These are phyloP conservation scores for Blumeria hordei DNA, from an alignment of 2,329 filamentous ascomycete species.

Conservation along the genomic window DNA sequence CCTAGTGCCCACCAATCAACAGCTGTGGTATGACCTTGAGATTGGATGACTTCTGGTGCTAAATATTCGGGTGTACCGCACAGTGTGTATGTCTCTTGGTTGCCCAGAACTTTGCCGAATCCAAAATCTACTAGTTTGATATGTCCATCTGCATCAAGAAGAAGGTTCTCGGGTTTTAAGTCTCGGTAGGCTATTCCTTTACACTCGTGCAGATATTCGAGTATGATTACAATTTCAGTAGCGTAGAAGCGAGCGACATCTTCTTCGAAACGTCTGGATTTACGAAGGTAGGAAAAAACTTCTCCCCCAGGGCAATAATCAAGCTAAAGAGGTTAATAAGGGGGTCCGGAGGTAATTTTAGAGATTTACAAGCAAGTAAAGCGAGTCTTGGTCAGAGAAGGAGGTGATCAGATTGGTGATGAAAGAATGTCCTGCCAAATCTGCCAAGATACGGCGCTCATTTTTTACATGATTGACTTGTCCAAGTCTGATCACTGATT, in stretches of 20 bases:
- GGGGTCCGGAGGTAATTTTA: neutral
- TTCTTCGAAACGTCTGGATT: slow-evolving; percentile 58
- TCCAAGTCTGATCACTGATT: slow-evolving; percentile 50
- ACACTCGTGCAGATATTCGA: slow-evolving; percentile 59
- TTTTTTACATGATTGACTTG: slow-evolving; percentile 72
- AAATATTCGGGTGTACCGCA: slow-evolving; percentile 71
- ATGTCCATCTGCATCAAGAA: slow-evolving; percentile 55
- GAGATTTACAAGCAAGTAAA: slow-evolving; percentile 44
- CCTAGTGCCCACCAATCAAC: slow-evolving; percentile 80
- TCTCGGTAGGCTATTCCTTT: slow-evolving; percentile 63
- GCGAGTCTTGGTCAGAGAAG: slow-evolving; percentile 54
- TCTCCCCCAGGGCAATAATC: slow-evolving; percentile 69
- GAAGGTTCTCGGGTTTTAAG: slow-evolving; percentile 61
- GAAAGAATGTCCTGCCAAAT: slow-evolving; percentile 60
- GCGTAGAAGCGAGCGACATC: slow-evolving; percentile 58
- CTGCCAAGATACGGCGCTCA: slow-evolving; percentile 54
- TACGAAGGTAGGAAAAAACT: slow-evolving; percentile 60
- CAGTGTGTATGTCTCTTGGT: slow-evolving; percentile 56
- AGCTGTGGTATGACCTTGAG: slow-evolving; percentile 50
- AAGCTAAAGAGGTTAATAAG: slow-evolving; percentile 18
- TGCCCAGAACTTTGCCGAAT: slow-evolving; percentile 56
- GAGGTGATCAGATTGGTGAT: slow-evolving; percentile 58
- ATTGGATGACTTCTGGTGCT: slow-evolving; percentile 63
- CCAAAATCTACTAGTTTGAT: slow-evolving; percentile 70
- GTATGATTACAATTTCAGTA: slow-evolving; percentile 59